These are phyloP conservation scores for Ramaria rubella DNA, from an alignment of 768 basidiomycete species.

Conservation along the genomic window DNA sequence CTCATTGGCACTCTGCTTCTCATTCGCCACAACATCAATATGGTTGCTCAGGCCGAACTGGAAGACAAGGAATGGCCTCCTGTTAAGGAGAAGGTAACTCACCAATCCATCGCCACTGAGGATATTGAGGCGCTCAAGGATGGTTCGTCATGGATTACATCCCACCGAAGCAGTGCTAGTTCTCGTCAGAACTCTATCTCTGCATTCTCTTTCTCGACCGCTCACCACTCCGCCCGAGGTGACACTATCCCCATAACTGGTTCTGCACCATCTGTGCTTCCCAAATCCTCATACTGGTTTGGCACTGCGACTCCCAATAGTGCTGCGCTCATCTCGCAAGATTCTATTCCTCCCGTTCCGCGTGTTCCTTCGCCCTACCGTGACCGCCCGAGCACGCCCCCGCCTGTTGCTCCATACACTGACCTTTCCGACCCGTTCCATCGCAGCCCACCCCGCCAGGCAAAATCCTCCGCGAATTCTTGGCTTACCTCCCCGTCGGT, in stretches of 20 bases:
- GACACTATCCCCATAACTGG: constrained; percentile 28
- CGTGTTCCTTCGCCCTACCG: constrained; percentile 55
- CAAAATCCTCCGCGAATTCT: constrained; percentile 61
- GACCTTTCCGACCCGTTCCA: constrained; percentile 61
- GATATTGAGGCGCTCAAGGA: constrained; percentile 69
- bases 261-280: constrained; percentile 28
- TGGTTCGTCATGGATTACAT: constrained; percentile 78
- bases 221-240: constrained; percentile 36
- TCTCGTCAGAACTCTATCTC: constrained; percentile 54
- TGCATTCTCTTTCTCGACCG: constrained; percentile 68
- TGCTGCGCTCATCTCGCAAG: constrained; percentile 27
- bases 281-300: constrained; percentile 62
- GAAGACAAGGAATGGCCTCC: constrained; percentile 52
- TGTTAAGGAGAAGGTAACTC: constrained; percentile 40
- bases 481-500: constrained; percentile 65
- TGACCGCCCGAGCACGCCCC: constrained; percentile 35
- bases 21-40: constrained; percentile 54
- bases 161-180: constrained; percentile 43
- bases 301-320: constrained; percentile 36
- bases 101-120: constrained; percentile 62
- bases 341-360: constrained; percentile 47
- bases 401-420: constrained; percentile 26
- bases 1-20: constrained; percentile 56
- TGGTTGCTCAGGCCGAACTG: constrained; percentile 41
- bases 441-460: constrained; percentile 44